Evolutionary conservation across 495 filamentous ascomycete species (phyloP).

Genomic region (Hypoxylon trugodes): DNA sequence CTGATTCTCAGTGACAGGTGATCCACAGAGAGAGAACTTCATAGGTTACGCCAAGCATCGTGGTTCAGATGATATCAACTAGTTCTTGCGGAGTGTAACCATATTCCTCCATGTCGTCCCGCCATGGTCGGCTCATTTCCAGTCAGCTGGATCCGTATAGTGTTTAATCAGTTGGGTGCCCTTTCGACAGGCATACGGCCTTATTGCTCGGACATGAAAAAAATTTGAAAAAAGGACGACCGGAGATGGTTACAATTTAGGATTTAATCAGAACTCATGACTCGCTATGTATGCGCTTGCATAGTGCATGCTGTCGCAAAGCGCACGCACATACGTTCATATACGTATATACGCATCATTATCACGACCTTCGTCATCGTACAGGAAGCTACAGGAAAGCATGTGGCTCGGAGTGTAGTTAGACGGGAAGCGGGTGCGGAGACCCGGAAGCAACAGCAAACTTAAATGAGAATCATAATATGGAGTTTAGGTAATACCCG

Average conservation of each 20-base stretch:
- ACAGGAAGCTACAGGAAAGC: slow-evolving; percentile 11
- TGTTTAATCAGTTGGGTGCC: slow-evolving; percentile 15
- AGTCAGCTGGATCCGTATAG: slow-evolving; percentile 38
- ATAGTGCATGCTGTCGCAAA: slow-evolving; percentile 5
- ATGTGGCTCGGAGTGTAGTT: slow-evolving; percentile 10
- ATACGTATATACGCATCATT: not conserved
- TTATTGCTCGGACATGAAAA: not conserved
- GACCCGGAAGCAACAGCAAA: slow-evolving; percentile 17
- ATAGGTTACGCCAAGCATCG: slow-evolving; percentile 16
- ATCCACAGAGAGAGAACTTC: slow-evolving; percentile 21
- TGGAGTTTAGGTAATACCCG: slow-evolving; percentile 25
- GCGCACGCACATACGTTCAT: slow-evolving; percentile 10
- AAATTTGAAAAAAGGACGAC: slow-evolving; percentile 5
- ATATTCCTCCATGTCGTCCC: not conserved
- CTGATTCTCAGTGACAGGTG: slow-evolving; percentile 26
- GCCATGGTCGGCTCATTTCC: slow-evolving; percentile 13
- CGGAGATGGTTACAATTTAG: slow-evolving; percentile 8
- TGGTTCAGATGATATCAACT: slow-evolving; percentile 26
- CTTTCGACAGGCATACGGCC: not conserved
- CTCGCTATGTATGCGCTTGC: slow-evolving; percentile 7
- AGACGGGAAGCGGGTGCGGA: slow-evolving; percentile 31
- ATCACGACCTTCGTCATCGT: slow-evolving; percentile 14
- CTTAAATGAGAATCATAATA: not conserved
- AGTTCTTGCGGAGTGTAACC: slow-evolving; percentile 3
- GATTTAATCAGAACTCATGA: slow-evolving; percentile 25